Evolutionary conservation across 2,329 filamentous ascomycete genomes (phyloP).

Genomic region (Geosmithia flava): DNA sequence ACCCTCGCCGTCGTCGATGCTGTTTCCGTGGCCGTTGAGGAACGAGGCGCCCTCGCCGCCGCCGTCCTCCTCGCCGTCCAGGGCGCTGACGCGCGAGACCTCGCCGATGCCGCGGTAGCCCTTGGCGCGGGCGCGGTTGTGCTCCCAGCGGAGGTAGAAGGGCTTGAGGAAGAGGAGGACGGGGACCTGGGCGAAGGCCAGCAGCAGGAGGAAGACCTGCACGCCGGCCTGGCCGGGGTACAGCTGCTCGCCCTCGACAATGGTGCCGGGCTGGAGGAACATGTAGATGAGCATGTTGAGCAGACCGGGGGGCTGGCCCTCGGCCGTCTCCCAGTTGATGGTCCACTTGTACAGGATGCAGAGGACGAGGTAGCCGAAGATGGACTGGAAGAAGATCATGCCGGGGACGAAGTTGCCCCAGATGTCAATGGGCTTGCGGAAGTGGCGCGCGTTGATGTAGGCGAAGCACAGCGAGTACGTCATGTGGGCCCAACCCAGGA

Average conservation of each 20-base stretch:
- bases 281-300: conserved; percentile 99
- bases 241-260: conserved; percentile 49
- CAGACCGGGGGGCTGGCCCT: conserved; percentile 66
- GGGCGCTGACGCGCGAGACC: conserved; percentile 72
- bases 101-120: conserved; percentile 93
- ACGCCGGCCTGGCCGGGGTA: conserved; percentile 67
- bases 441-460: conserved; percentile 87
- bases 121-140: conserved; percentile 75
- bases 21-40: conserved; percentile 43
- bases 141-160: conserved; percentile 85
- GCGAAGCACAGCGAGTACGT: conserved; percentile 93
- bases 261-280: conserved; percentile 78
- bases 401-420: conserved; percentile 96
- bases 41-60: conserved; percentile 10
- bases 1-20: conserved; percentile 61
- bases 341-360: conserved; percentile 97
- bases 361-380: conserved; percentile 91
- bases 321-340: conserved; percentile 62
- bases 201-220: conserved; percentile 65
- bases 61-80: conserved; percentile 64
- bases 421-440: conserved; percentile 89
- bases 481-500: conserved; percentile 97
- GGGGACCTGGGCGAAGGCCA: conserved; percentile 80
- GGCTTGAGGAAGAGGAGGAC: conserved; percentile 91
- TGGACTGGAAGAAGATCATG: conserved; percentile 99